These are phyloP conservation scores for Phylloboletellus chloephorus DNA, from an alignment of 1,284 basidiomycete genomes.

Conservation along the genomic window DNA sequence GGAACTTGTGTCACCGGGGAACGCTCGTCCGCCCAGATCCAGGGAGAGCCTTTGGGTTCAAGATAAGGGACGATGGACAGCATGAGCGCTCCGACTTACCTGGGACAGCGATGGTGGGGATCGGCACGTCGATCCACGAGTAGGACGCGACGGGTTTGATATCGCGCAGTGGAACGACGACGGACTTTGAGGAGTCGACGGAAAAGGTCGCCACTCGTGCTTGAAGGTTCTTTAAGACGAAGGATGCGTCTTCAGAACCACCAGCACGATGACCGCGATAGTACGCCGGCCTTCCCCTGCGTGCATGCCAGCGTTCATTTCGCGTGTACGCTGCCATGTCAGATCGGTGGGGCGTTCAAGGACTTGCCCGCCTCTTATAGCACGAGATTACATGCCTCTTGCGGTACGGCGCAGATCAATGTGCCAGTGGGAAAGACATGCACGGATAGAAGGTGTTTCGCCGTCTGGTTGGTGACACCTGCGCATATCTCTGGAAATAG, in stretches of 20 bases:
- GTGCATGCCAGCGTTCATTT: conserved; percentile 9
- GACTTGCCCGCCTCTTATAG: conserved; percentile 3
- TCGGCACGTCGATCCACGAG: conserved; percentile 31
- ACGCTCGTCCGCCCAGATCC: conserved; percentile 28
- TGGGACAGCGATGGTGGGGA: conserved; percentile 31
- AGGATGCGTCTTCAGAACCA: conserved; percentile 2
- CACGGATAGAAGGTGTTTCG: too few relatives aligned
- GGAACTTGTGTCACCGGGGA: conserved; percentile 22
- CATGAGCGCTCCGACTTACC: conserved; percentile 16
- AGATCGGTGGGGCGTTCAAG: conserved; percentile 1
- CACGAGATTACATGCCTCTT: not conserved
- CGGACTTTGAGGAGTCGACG: conserved; percentile 5
- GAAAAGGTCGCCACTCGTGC: conserved; percentile 16
- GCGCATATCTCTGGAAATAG: too few relatives aligned
- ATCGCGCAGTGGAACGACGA: conserved; percentile 20
- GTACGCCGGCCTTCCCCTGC: conserved; percentile 12
- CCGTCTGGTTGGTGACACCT: too few relatives aligned
- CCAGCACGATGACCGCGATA: not conserved
- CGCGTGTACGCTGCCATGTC: conserved; percentile 22
- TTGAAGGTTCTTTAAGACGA: conserved; percentile 26
- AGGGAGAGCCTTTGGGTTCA: conserved; percentile 23
- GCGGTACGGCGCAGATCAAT: conserved; percentile 7
- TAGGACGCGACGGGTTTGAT: conserved; percentile 30
- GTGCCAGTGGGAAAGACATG: conserved; percentile 1
- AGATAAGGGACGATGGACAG: not conserved